Base-by-base conservation (phyloP, 192 early-diverging fungal genomes). In the Funneliformis mosseae region DNA sequence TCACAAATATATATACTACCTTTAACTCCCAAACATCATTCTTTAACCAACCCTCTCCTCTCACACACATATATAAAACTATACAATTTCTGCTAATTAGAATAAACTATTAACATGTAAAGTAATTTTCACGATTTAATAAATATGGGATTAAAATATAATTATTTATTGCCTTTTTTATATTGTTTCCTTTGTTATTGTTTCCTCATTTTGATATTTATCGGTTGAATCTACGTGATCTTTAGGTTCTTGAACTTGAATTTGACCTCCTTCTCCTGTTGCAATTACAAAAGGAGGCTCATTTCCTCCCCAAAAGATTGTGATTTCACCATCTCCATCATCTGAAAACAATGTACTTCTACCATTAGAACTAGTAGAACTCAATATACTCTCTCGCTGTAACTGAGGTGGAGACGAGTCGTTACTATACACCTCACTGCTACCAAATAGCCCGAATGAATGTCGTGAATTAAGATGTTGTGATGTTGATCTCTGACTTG, bases 281-380 rank as follows among this genome's bases (percentile, higher is more conserved):
- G n/a, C 2, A 66, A 6, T 23, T 28, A 70, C 38, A 23, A 70
- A 70, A 42, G 68, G 9, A 7, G 68, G 43, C 8, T 10, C 39
- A 46, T 78, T 38, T 12, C 77, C 77, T 46, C 77, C 77, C 77
- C 77, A 78, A 27, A 78, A 78, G 43, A 78, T 78, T 64, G 50
- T 78, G 27, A 78, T 78, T 45, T 78, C 77, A 8, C 75, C 75
- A 62, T 76, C 76, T n/a, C 77, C 77, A 48, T 78, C 77, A 38
- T 78, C 77, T 12, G 63, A 68, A n/a, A 78, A 59, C 45, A 78
- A 23, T 28, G 77, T 78, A 33, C 77, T 78, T 68, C 77, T 64
- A 64, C 27, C 46, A 46, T 78, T 68, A 14, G 77, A 64, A 42
- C 61, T 68, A 8, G 45, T 16, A 11, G 77, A 66, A 39, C 77